Evolutionary conservation across 768 basidiomycete species (phyloP).

Genomic region (Solioccasus polychromus): DNA sequence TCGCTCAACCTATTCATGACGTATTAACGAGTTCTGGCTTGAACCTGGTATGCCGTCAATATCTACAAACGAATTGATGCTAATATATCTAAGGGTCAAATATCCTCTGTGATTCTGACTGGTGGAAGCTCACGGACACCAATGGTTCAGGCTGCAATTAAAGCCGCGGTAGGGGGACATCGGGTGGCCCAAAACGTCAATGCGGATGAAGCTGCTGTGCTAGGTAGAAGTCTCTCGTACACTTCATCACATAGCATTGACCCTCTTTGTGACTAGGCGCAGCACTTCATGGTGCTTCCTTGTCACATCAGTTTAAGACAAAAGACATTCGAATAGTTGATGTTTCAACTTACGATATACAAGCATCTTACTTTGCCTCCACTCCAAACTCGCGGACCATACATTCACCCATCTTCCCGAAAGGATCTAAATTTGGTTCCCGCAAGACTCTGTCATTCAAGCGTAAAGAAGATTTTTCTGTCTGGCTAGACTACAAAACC

Average conservation of each 20-base stretch:
- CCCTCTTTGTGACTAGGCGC: slow-evolving; percentile 45
- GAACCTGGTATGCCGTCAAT: slow-evolving; percentile 48
- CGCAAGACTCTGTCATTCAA: slow-evolving; percentile 88
- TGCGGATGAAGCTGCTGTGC: slow-evolving; percentile 92
- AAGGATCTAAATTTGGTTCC: slow-evolving; percentile 70
- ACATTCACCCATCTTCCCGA: slow-evolving; percentile 72
- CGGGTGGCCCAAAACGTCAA: slow-evolving; percentile 95
- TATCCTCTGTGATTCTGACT: slow-evolving; percentile 88
- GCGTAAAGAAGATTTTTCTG: slow-evolving; percentile 76
- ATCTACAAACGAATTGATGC: neutral
- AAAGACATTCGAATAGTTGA: slow-evolving; percentile 89
- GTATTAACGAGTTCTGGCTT: slow-evolving; percentile 68
- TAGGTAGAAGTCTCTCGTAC: slow-evolving; percentile 45
- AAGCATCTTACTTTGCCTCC: slow-evolving; percentile 74
- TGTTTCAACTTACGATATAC: slow-evolving; percentile 68
- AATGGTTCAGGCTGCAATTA: slow-evolving; percentile 84
- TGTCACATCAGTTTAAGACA: slow-evolving; percentile 90
- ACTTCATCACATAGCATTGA: slow-evolving; percentile 4
- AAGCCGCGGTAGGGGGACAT: slow-evolving; percentile 71
- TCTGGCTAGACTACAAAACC: slow-evolving; percentile 76
- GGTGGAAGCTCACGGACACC: slow-evolving; percentile 90
- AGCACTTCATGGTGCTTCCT: slow-evolving; percentile 84
- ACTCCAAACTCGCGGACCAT: slow-evolving; percentile 58
- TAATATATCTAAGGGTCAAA: slow-evolving; percentile 54
- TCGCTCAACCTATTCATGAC: slow-evolving; percentile 69